These are phyloP conservation scores for Mortierella claussenii DNA, from an alignment of 192 early-diverging fungal species.

Conservation along the genomic window DNA sequence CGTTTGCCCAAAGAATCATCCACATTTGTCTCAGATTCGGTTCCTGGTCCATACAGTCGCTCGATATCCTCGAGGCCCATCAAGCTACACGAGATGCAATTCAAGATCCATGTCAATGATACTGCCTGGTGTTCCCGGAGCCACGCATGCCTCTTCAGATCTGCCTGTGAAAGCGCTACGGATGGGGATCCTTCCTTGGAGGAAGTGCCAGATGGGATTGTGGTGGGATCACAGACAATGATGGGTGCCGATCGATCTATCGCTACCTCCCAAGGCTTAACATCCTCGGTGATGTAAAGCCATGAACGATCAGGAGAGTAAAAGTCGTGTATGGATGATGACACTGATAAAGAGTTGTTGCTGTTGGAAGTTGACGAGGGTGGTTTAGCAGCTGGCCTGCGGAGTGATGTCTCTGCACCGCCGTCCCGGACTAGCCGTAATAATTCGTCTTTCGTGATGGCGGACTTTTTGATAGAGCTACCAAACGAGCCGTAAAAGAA, in stretches of 20 bases:
- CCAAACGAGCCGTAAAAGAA: conserved; percentile 39
- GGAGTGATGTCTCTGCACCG: conserved; percentile 4
- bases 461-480: neutral
- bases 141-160: conserved; percentile 28
- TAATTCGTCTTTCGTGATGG: conserved; percentile 21
- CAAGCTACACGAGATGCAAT: conserved; percentile 29
- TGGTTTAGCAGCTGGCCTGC: conserved; percentile 9
- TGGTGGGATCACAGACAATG: conserved; percentile 25
- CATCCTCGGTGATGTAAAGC: conserved; percentile 20
- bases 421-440: conserved; percentile 23
- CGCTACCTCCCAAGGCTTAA: conserved; percentile 22
- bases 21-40: too few relatives aligned
- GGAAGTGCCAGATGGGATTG: neutral
- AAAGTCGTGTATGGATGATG: neutral
- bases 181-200: neutral
- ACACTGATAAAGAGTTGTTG: neutral
- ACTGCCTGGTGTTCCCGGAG: conserved; percentile 25
- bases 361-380: neutral
- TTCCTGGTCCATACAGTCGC: conserved; percentile 1
- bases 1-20: neutral
- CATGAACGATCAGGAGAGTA: neutral
- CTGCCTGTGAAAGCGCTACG: conserved; percentile 5
- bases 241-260: conserved; percentile 21
- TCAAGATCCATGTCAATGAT: conserved; percentile 18
- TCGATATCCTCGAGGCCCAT: conserved; percentile 16